A percentile compares a stretch with the other conserved stretches of the same genome.
These are phyloP conservation scores for Phialemonium atrogriseum DNA, from an alignment of 2,329 filamentous ascomycete genomes.

Conservation along the genomic window DNA sequence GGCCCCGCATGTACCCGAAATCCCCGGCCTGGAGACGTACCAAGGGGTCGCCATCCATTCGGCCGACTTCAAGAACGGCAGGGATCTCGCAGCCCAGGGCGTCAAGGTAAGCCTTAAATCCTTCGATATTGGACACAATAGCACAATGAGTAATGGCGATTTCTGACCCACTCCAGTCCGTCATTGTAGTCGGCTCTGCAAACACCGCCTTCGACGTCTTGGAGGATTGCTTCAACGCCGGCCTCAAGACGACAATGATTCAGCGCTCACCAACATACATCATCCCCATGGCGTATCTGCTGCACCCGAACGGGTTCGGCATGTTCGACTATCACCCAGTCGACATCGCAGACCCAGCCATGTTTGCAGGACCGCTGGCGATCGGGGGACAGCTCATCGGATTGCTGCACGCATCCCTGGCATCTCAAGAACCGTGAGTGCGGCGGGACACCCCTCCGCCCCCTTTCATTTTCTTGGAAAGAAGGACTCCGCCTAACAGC, in stretches of 20 bases:
- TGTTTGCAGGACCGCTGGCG: no score
- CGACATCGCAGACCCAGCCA: no score
- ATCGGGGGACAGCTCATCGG: no score
- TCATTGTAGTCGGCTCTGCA: slow-evolving; percentile 28
- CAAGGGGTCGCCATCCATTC: slow-evolving; percentile 35
- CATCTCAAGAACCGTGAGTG: slow-evolving; percentile 21
- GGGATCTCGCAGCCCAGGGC: slow-evolving; percentile 13
- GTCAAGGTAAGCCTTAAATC: slow-evolving; percentile 10
- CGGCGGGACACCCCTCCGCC: no score
- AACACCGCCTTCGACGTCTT: slow-evolving; percentile 33
- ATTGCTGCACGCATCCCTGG: no score
- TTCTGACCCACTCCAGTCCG: no score
- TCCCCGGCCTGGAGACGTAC: slow-evolving; percentile 30
- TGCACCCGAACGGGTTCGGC: no score
- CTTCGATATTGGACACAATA: no score
- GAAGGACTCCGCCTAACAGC: no score
- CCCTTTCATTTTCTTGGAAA: no score
- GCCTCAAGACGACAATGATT: slow-evolving; percentile 24
- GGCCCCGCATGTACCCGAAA: slow-evolving; percentile 26
- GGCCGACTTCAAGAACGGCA: slow-evolving; percentile 30
- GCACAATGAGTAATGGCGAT: no score
- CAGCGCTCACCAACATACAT: slow-evolving; percentile 26
- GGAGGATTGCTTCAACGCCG: slow-evolving; percentile 21
- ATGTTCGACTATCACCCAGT: no score
- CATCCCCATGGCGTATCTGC: slow-evolving; percentile 22